Evolutionary conservation across 768 basidiomycete genomes (phyloP).

Genomic region (Tephrocybe sp.): DNA sequence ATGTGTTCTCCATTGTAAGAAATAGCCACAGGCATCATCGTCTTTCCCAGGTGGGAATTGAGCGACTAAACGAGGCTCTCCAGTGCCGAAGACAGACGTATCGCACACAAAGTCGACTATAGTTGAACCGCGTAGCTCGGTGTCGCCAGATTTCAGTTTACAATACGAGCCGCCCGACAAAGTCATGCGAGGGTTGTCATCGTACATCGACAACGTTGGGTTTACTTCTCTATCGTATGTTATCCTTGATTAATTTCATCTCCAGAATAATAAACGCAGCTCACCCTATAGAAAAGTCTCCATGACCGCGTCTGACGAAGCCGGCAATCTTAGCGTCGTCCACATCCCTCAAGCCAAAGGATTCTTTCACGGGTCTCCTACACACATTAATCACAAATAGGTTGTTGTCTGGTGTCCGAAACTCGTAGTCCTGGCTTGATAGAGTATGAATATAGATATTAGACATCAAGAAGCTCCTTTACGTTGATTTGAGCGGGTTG

Average conservation of each 20-base stretch:
- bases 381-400: slow-evolving; percentile 65
- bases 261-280: slow-evolving; percentile 13
- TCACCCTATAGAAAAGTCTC: slow-evolving; percentile 75
- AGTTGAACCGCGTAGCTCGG: slow-evolving; percentile 52
- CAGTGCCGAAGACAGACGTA: slow-evolving; percentile 52
- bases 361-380: slow-evolving; percentile 49
- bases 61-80: slow-evolving; percentile 54
- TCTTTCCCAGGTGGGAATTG: slow-evolving; percentile 67
- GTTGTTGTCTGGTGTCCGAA: slow-evolving; percentile 45
- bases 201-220: slow-evolving; percentile 55
- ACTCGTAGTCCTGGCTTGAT: slow-evolving; percentile 61
- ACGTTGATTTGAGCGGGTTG: slow-evolving; percentile 59
- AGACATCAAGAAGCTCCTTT: slow-evolving; percentile 10
- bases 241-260: not conserved
- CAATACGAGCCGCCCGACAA: slow-evolving; percentile 67
- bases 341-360: slow-evolving; percentile 56
- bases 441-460: slow-evolving; percentile 6
- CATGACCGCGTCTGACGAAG: slow-evolving; percentile 56
- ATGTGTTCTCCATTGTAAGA: slow-evolving; percentile 82
- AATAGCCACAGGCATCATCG: slow-evolving; percentile 68
- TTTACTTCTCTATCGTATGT: slow-evolving; percentile 52
- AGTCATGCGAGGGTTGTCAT: slow-evolving; percentile 52
- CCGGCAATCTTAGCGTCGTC: slow-evolving; percentile 56
- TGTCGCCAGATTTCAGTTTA: slow-evolving; percentile 36
- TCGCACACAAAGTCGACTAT: slow-evolving; percentile 80